These are phyloP conservation scores for Vararia minispora DNA, from an alignment of 768 basidiomycete species.

Conservation along the genomic window DNA sequence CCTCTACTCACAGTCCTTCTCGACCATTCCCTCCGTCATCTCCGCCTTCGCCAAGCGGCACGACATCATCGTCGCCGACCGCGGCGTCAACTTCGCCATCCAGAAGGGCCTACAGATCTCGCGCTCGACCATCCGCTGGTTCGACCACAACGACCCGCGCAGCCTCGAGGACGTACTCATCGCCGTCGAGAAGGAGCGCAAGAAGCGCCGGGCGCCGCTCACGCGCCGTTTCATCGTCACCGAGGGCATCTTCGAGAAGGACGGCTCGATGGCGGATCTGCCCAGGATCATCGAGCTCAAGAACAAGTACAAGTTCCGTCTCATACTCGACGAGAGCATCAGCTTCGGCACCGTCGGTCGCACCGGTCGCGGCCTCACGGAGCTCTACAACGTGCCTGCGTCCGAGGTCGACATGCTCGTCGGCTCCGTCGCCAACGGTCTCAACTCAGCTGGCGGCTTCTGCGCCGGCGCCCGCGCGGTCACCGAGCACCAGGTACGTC, in stretches of 20 bases:
- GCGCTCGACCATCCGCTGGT: conserved; percentile 88
- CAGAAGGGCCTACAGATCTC: conserved; percentile 95
- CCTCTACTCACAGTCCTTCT: conserved; percentile 89
- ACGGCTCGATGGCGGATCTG: conserved; percentile 85
- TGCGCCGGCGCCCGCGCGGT: conserved; percentile 81
- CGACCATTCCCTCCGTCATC: conserved; percentile 87
- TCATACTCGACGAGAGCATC: conserved; percentile 88
- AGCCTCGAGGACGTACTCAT: conserved; percentile 84
- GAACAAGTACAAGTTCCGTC: conserved; percentile 88
- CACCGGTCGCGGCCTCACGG: conserved; percentile 91
- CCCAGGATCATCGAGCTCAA: conserved; percentile 93
- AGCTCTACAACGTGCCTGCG: conserved; percentile 87
- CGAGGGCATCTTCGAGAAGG: conserved; percentile 93
- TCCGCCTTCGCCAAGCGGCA: conserved; percentile 97
- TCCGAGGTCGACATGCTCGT: conserved; percentile 91
- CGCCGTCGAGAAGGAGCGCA: conserved; percentile 76
- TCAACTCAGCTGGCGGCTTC: conserved; percentile 85
- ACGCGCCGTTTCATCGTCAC: conserved; percentile 93
- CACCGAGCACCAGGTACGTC: conserved; percentile 73
- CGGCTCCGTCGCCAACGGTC: conserved; percentile 77
- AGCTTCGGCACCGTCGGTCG: conserved; percentile 91
- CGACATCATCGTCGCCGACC: conserved; percentile 96
- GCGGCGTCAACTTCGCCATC: conserved; percentile 90
- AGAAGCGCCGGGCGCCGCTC: conserved; percentile 69
- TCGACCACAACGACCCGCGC: conserved; percentile 89